Evolutionary conservation across 2,329 filamentous ascomycete genomes (phyloP).

Genomic region (Emericellopsis atlantica): DNA sequence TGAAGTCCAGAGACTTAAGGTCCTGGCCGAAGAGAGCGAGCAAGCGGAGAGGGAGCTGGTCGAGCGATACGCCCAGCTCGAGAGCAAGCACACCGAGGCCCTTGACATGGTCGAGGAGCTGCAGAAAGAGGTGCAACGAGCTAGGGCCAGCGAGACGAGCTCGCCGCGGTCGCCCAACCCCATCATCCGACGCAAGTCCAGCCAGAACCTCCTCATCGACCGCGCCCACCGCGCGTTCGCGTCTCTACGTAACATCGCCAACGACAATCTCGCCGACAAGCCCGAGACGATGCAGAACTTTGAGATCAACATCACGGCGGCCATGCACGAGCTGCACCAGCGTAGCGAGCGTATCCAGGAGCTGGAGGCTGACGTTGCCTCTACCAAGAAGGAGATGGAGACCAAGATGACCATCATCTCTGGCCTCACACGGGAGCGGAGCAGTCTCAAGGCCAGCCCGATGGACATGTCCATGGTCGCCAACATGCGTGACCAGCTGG

Average conservation of each 20-base stretch:
- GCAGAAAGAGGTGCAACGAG: conserved; percentile 72
- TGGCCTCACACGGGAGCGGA: conserved; percentile 82
- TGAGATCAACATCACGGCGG: conserved; percentile 79
- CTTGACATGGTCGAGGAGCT: conserved; percentile 83
- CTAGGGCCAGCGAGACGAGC: conserved; percentile 46
- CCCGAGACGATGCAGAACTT: conserved; percentile 86
- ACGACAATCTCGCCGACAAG: conserved; percentile 70
- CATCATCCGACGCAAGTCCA: conserved; percentile 88
- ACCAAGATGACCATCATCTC: conserved; percentile 93
- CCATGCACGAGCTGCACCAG: conserved; percentile 81
- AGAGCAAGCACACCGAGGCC: conserved; percentile 68
- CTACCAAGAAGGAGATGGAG: conserved; percentile 91
- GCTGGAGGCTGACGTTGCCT: conserved; percentile 72
- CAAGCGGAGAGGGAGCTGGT: conserved; percentile 59
- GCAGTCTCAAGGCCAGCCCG: conserved; percentile 71
- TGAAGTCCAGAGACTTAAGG: conserved; percentile 61
- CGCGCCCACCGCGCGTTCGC: conserved; percentile 85
- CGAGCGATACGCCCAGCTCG: conserved; percentile 70
- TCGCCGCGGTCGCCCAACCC: conserved; percentile 55
- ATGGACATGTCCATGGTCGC: conserved; percentile 88
- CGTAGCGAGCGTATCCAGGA: conserved; percentile 84
- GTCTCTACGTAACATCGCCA: conserved; percentile 75
- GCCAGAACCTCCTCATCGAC: conserved; percentile 81
- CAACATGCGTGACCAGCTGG: conserved; percentile 75
- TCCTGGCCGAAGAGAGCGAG: conserved; percentile 64